Percentiles rank a stretch among this genome's conserved stretches.
Conservation (phyloP, 352 stramenopile genomes). For the Phytophthora syringae region DNA sequence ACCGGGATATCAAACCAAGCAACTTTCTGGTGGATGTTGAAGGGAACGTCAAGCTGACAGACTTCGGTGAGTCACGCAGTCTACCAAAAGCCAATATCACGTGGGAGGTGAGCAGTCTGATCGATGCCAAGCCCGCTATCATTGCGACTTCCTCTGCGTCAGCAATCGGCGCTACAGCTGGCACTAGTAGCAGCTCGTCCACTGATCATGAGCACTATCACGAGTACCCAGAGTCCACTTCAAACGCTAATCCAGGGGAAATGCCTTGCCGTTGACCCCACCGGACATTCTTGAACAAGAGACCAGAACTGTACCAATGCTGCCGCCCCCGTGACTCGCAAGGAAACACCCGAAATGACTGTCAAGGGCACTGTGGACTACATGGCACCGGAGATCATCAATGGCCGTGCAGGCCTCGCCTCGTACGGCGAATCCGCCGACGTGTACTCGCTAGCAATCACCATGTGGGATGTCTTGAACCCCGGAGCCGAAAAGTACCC, state of each 20-base stretch:
- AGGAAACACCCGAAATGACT: constrained; percentile 47
- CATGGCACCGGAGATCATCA: constrained; percentile 83
- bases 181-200: constrained; percentile 27
- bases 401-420: constrained; percentile 50
- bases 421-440: constrained; percentile 70
- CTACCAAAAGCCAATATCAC: constrained; percentile 45
- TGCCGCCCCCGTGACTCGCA: constrained; percentile 38
- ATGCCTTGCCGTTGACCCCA: constrained; percentile 17
- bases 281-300: constrained; percentile 7
- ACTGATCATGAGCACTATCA: constrained; percentile 41
- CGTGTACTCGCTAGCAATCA: constrained; percentile 75
- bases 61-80: constrained; percentile 61
- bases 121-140: constrained; percentile 23
- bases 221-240: constrained; percentile 31
- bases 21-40: constrained; percentile 59
- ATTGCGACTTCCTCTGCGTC: constrained; percentile 14
- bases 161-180: constrained; percentile 8
- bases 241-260: constrained; percentile 10
- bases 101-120: constrained; percentile 44
- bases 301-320: constrained; percentile 13
- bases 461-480: constrained; percentile 76
- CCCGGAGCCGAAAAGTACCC: constrained; percentile 59
- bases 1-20: constrained; percentile 65
- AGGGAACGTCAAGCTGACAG: constrained; percentile 54
- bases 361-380: constrained; percentile 76